Base-by-base conservation (phyloP, 805 yeast genomes). In the Lipomyces mesembrius region DNA sequence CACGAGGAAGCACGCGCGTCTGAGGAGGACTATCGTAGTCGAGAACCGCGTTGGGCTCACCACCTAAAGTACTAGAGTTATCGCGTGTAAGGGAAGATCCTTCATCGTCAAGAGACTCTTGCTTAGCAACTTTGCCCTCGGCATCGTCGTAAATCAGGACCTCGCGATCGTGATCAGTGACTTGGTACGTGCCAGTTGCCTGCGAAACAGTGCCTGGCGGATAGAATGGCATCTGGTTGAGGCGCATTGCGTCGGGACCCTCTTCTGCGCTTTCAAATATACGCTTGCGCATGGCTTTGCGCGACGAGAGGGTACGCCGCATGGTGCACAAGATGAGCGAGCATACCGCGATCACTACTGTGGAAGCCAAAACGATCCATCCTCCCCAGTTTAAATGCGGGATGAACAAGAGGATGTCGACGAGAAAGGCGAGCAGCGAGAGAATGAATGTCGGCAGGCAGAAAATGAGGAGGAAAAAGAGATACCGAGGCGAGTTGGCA, bases 331-430 rank as follows among this genome's bases (percentile, higher is more conserved):
- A 77, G 70, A 88, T 75, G 1, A 92, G 83, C 0, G 91, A 87
- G 35, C 86, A 82, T 1, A 88, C 69, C 0, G 94, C 89, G 57
- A 88, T 81, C 39, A 88, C 76, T 1, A 89, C 84, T 0, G 95
- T 85, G 0, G 94, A 85, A 0, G 86, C 86, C 32, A 93, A 79
- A 66, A 90, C 84, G 60, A 89, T 79, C 98, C 98, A 94, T 32
- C 97, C 97, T 57, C 88, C 84, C 87, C 92, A 92, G 62, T 86
- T 83, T 63, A 94, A 79, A 74, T 87, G 86, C 1, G 93, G 90
- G 1, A 88, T 83, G 73, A 94, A 94, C 60, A 94, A 77, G 53
- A 93, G 77, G 51, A 93, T 84, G 76, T 94, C 98, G 2, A 91
- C 91, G 66, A 93, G 79, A 71, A 94, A 90, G 6, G 93, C 88